These are phyloP conservation scores for Cymbopogon citratus DNA, from an alignment of 176 grass and related monocot genomes.

Conservation along the genomic window DNA sequence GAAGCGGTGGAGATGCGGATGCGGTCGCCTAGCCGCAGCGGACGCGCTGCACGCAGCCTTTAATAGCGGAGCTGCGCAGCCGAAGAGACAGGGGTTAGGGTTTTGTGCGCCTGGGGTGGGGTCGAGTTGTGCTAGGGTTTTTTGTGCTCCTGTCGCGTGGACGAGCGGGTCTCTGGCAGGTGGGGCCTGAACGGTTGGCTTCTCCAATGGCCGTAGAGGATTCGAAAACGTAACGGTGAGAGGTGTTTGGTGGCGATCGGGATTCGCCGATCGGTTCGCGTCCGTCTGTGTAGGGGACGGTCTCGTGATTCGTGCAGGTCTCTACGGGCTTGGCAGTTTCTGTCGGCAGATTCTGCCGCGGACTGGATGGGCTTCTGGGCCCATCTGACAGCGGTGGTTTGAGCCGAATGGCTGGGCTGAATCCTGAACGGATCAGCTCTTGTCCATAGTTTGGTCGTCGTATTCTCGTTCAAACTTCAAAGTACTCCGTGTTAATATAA, in stretches of 20 bases:
- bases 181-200: not conserved
- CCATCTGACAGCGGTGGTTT: not conserved
- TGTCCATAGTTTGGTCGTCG: not conserved
- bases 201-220: not conserved
- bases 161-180: not conserved
- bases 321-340: not conserved
- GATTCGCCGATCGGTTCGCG: not conserved
- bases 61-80: constrained; percentile 18
- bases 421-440: not conserved
- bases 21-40: not conserved
- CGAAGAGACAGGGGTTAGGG: constrained; percentile 22
- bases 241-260: not conserved
- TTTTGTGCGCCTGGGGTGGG: constrained; percentile 19
- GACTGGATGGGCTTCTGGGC: not conserved
- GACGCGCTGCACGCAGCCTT: no score
- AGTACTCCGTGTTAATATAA: not conserved
- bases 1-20: not conserved
- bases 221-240: not conserved
- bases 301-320: not conserved
- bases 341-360: not conserved
- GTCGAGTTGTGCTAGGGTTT: constrained; percentile 39
- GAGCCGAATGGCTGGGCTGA: not conserved
- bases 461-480: not conserved
- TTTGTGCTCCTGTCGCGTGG: not conserved
- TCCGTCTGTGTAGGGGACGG: not conserved